Base-by-base conservation (phyloP, 1,284 basidiomycete genomes). In the Microbotryum saponariae region DNA sequence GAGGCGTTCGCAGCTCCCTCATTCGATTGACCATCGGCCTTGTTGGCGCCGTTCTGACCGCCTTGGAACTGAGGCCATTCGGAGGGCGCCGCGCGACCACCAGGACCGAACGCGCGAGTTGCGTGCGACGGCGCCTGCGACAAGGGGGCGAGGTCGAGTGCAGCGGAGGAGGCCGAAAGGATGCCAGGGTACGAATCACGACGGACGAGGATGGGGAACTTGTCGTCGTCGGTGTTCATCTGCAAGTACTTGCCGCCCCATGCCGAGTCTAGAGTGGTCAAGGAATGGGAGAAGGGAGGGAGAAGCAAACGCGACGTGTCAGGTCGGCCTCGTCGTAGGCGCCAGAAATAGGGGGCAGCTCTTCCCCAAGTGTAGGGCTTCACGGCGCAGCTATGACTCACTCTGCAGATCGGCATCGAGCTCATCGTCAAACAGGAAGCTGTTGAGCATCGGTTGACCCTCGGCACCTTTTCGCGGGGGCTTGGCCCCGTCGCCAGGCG, bases 391-490 rank as follows among this genome's bases (percentile, higher is more conserved):
- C 37, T 7, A 44, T 9, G 21, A 81, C 86, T 72, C 70, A 91
- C 88, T 89, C 70, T 91, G 85, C 83, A 91, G 88, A 74, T 91
- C 89, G 75, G 89, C 84, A 72, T 92, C 89, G 68, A 92, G 77
- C 73, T 91, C 88, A 74, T 91, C 87, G 70, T 92, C 89, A 64
- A 91, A 78, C 82, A 91, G 84, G 83, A 90, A 88, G 31, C 63
- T 70, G 54, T 70, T 73, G 51, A 74, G 58, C 65, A 63, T 64
- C 5, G 64, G 60, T 56, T 69, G 63, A 37, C 67, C 67, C 14
- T 69, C 65, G 44, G 58, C 53, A 49, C 59, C 62, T 27, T 58
- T 61, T 51, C 51, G 62, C 31, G 31, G 25, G 14, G 51, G 27
- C 58, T 55, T 63, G 48, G 47, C 51, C 27, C 61, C 61, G 25